Evolutionary conservation across 257 asterid genomes (phyloP).

Genomic region (Salvia rosmarinus): DNA sequence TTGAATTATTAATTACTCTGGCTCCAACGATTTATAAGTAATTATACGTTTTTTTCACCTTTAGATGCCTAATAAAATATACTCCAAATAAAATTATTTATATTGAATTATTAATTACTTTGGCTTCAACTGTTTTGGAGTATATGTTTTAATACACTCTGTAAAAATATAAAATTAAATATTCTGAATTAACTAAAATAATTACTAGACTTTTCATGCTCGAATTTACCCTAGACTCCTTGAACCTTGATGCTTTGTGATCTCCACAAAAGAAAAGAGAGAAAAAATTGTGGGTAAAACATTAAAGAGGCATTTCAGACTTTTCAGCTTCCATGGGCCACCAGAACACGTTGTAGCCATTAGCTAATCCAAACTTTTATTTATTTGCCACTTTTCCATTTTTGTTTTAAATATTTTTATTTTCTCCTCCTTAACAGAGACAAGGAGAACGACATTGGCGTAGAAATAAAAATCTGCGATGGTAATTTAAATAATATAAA

Average conservation of each 20-base stretch:
- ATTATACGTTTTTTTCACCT: background rate
- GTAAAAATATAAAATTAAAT: too few species aligned
- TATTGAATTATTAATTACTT: too few species aligned
- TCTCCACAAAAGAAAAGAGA: too few species aligned
- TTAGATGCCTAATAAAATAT: too few species aligned
- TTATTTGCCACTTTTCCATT: background rate
- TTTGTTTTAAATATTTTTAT: background rate
- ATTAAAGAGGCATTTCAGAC: conserved; percentile 34
- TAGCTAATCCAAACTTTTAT: conserved; percentile 28
- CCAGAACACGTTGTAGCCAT: conserved; percentile 32
- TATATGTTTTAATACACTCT: too few species aligned
- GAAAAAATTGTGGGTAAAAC: background rate
- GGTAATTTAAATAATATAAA: conserved; percentile 12
- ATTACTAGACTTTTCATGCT: too few species aligned
- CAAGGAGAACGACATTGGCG: conserved; percentile 51
- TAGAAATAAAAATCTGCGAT: conserved; percentile 39
- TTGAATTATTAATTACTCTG: background rate
- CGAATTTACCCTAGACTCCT: background rate
- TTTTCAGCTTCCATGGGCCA: conserved; percentile 21
- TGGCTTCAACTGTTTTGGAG: too few species aligned
- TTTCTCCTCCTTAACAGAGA: conserved; percentile 47
- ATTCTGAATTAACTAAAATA: too few species aligned
- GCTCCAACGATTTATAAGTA: background rate
- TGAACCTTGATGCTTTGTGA: too few species aligned
- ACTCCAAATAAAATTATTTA: too few species aligned